Conservation (phyloP, 129 eudicot species). For the Artemisia annua region DNA sequence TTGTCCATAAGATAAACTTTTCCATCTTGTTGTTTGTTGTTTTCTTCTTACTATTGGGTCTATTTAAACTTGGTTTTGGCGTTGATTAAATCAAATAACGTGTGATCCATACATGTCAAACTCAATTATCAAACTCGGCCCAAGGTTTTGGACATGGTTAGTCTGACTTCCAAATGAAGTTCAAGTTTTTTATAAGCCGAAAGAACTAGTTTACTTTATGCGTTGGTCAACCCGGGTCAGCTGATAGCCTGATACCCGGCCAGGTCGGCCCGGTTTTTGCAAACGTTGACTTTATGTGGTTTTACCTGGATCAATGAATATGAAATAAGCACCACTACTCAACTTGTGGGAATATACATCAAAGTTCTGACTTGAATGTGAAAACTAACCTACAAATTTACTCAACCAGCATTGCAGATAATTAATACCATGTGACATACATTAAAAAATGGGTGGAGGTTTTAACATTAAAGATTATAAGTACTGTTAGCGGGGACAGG, state of each 20-base stretch:
- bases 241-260: no score
- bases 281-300: no score
- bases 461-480: no score
- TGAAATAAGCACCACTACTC: no score
- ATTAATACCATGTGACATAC: neutral
- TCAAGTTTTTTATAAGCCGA: neutral
- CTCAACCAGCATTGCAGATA: no score
- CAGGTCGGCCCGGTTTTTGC: no score
- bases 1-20: conserved; percentile 12
- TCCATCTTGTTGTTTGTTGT: conserved; percentile 14
- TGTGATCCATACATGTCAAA: conserved; percentile 19
- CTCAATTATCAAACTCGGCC: conserved; percentile 16
- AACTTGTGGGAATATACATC: no score
- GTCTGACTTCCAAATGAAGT: neutral
- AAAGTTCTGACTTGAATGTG: no score
- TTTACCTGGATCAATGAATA: no score
- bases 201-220: neutral
- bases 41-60: neutral
- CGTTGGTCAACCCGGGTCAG: conserved; percentile 8
- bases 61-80: conserved; percentile 1
- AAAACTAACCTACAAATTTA: no score
- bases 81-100: neutral
- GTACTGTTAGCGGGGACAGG: no score
- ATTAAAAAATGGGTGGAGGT: neutral
- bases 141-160: conserved; percentile 25